Evolutionary conservation across 2,329 filamentous ascomycete genomes (phyloP), one percentile per base, ranked within the genome.

Genomic region (Simplicillium aogashimaense): DNA sequence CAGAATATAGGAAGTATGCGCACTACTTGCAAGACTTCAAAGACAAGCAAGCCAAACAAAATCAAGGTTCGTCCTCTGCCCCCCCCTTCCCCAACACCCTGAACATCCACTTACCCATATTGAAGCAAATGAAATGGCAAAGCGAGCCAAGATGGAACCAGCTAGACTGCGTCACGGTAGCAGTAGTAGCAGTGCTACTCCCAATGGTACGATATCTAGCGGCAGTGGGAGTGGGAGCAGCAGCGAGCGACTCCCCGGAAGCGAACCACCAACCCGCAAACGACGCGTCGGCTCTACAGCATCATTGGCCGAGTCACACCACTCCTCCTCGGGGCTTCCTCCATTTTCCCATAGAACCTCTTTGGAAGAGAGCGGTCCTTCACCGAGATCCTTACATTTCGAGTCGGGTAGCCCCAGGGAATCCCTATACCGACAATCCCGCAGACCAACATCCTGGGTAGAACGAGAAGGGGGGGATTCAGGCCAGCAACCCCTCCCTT

Each of bases 11-110:
- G 42, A 72, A 77, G 38, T 89, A 90, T 48, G 69, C 74, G 44
- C 70, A 76, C 34, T 92, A 92, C 54, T 64, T 90, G 16, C 72
- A 76, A 28, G 84, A 89, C 1, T 90, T 92, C 64, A 88, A 83
- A 54, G 75, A 79, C 36, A 83, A 83, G 54, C 81, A 89, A 52
- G 64, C 72, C 18, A 67, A 66, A 41, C 67, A 74, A 36, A 62
- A 63, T 39, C 71, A 76, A 69, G 72, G 76, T 77, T 18, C 29
- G 5, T 2, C 12, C 3, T 3, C 16, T 7, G 11, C 20, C 16
- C 17, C 3, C 32, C 4, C 4, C 31, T 13, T 8, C 12, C 12
- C 10, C 18, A 15, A 28, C 35, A 8, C 10, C 9, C 7, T 35
- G 5, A 3, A 46, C 20, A 29, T 3, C 10, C 17, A 3, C 14